phyloP scores from a whole-genome alignment of 148 eudicot species.

The Dysphania ambrosioides region DNA sequence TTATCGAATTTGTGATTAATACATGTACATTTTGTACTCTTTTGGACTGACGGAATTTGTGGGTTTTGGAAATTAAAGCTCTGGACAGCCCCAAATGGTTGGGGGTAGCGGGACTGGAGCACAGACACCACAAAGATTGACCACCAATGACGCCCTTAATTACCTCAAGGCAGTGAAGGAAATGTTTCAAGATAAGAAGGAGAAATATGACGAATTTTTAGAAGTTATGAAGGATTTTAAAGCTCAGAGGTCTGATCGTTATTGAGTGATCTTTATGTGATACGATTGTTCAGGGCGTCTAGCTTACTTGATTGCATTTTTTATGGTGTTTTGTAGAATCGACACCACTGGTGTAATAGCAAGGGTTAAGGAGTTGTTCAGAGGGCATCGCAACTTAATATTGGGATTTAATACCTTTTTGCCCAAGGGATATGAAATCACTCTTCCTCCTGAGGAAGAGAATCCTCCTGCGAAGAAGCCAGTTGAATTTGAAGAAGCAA shows the following conservation, averaged over 20 bases:
- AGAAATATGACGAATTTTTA: slow-evolving; percentile 87
- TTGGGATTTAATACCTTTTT: slow-evolving; percentile 93
- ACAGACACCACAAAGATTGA: slow-evolving; percentile 50
- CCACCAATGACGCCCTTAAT: slow-evolving; percentile 80
- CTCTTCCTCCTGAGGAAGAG: slow-evolving; percentile 60
- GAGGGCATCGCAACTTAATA: slow-evolving; percentile 79
- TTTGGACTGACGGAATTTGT: slow-evolving; percentile 8
- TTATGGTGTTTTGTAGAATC: slow-evolving; percentile 48
- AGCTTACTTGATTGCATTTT: slow-evolving; percentile 5
- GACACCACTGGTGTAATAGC: slow-evolving; percentile 84
- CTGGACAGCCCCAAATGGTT: slow-evolving; percentile 45
- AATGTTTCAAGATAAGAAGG: slow-evolving; percentile 78
- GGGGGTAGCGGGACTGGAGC: slow-evolving; percentile 46
- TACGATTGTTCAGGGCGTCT: not conserved
- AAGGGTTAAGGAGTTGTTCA: slow-evolving; percentile 86
- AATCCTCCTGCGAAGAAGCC: slow-evolving; percentile 69
- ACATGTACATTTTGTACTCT: not conserved
- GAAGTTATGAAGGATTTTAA: slow-evolving; percentile 97
- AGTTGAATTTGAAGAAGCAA: slow-evolving; percentile 90
- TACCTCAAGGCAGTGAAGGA: slow-evolving; percentile 92
- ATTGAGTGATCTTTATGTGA: not conserved
- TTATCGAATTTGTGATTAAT: not conserved
- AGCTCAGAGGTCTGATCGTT: slow-evolving; percentile 62
- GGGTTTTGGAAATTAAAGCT: slow-evolving; percentile 38
- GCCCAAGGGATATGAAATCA: slow-evolving; percentile 92